A percentile compares a stretch with the other conserved stretches of the same genome.
phyloP scores from a whole-genome alignment of 2,329 filamentous ascomycete species.

The Stenocarpella maydis region DNA sequence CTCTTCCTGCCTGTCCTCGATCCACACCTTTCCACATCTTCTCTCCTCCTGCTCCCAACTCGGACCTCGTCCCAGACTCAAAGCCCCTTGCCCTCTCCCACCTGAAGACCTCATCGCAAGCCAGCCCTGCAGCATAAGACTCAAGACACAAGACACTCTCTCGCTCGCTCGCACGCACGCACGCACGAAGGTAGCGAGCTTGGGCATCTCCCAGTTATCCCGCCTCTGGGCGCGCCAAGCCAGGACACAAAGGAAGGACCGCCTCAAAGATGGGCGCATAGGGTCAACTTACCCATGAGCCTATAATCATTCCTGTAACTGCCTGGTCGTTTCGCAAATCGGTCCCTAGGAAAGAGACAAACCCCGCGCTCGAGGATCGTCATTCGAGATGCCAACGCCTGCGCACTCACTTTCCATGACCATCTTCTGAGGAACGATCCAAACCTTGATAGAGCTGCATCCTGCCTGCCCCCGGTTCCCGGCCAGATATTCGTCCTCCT shows the following conservation, averaged over 20 bases:
- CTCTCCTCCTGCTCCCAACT: constrained; percentile 20
- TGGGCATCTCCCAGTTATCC: constrained; percentile 14
- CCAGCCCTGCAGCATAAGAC: not conserved
- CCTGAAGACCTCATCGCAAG: constrained; percentile 17
- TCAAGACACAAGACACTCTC: not conserved
- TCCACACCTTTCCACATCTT: constrained; percentile 27
- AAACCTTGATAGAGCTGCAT: constrained; percentile 20
- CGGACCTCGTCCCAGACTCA: not conserved
- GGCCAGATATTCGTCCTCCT: not conserved
- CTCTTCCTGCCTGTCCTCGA: constrained; percentile 24
- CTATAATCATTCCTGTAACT: too few species aligned
- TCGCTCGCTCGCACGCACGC: too few species aligned
- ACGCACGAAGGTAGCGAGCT: constrained; percentile 1
- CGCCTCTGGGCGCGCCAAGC: constrained; percentile 21
- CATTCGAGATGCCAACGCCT: constrained; percentile 30
- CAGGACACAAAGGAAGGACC: constrained; percentile 22
- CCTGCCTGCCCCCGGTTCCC: not conserved
- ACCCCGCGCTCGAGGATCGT: constrained; percentile 7
- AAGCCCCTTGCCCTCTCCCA: constrained; percentile 11
- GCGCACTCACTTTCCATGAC: constrained; percentile 13
- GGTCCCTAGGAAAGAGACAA: constrained; percentile 29
- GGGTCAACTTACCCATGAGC: constrained; percentile 23
- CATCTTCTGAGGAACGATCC: constrained; percentile 21
- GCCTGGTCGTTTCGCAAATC: constrained; percentile 28
- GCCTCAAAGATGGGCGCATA: constrained; percentile 35